Percentiles rank a stretch among this genome's conserved stretches.
Evolutionary conservation across 73 alveolate genomes (phyloP).

Genomic region (Paramecium octaurelia): DNA sequence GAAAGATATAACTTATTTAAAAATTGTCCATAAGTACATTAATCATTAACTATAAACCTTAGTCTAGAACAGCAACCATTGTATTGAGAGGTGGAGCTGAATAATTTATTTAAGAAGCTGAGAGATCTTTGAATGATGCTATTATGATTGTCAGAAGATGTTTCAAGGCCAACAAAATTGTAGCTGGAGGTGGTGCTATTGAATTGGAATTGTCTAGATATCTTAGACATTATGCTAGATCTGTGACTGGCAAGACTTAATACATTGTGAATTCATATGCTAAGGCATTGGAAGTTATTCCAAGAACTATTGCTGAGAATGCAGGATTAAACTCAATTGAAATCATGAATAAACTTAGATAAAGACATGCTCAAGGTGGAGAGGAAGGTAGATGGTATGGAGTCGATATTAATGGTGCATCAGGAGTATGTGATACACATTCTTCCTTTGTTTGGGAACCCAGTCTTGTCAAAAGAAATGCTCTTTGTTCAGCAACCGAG

Average conservation of each 20-base stretch:
- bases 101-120: conserved; percentile 97
- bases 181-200: conserved; percentile 90
- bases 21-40: conserved; percentile 67
- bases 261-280: conserved; percentile 88
- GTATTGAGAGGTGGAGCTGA: conserved; percentile 98
- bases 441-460: conserved; percentile 85
- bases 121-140: conserved; percentile 96
- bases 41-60: not conserved
- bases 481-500: conserved; percentile 87
- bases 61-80: conserved; percentile 94
- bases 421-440: conserved; percentile 78
- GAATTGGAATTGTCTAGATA: conserved; percentile 94
- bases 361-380: conserved; percentile 89
- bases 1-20: conserved; percentile 89
- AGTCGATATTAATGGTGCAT: conserved; percentile 79
- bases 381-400: conserved; percentile 92
- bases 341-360: conserved; percentile 87
- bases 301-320: conserved; percentile 96
- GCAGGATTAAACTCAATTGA: conserved; percentile 87
- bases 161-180: conserved; percentile 79
- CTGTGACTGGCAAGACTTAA: conserved; percentile 87
- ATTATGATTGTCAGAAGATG: conserved; percentile 94
- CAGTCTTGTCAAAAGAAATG: conserved; percentile 77
- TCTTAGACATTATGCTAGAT: conserved; percentile 83
- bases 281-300: conserved; percentile 95